phyloP scores from a whole-genome alignment of 129 eudicot species.

The Flaveria bidentis region DNA sequence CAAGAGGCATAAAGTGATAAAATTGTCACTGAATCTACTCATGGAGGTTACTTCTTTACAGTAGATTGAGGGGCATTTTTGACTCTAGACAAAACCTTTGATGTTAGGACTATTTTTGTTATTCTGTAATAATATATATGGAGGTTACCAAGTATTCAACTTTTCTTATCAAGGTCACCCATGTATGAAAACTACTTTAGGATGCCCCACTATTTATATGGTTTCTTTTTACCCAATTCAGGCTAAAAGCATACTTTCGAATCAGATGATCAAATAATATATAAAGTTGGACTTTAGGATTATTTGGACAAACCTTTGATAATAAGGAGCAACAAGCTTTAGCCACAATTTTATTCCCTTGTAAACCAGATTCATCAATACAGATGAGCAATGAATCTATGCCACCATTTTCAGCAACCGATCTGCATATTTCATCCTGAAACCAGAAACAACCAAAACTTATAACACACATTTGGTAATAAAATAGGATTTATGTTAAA shows the following conservation, averaged over 20 bases:
- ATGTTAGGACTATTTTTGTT: neutral
- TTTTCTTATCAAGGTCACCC: conserved; percentile 6
- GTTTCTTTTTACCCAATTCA: neutral
- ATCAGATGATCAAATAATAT: neutral
- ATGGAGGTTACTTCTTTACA: neutral
- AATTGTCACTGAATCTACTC: neutral
- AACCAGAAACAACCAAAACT: conserved; percentile 26
- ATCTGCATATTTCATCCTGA: conserved; percentile 98
- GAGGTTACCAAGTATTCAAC: neutral
- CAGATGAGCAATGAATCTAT: conserved; percentile 78
- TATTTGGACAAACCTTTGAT: conserved; percentile 54
- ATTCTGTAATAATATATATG: neutral
- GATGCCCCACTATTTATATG: neutral
- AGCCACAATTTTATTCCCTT: conserved; percentile 60
- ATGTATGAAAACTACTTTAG: neutral
- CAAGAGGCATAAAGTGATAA: conserved; percentile 15
- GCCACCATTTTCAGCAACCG: conserved; percentile 80
- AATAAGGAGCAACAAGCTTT: conserved; percentile 76
- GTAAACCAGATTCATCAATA: conserved; percentile 72
- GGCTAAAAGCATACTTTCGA: neutral
- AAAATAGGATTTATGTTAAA: neutral
- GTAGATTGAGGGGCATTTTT: neutral
- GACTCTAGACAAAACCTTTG: neutral
- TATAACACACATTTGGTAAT: neutral
- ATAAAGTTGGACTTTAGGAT: neutral